Base-by-base conservation (phyloP, 108 stramenopile genomes). In the Cyclotella sp. region DNA sequence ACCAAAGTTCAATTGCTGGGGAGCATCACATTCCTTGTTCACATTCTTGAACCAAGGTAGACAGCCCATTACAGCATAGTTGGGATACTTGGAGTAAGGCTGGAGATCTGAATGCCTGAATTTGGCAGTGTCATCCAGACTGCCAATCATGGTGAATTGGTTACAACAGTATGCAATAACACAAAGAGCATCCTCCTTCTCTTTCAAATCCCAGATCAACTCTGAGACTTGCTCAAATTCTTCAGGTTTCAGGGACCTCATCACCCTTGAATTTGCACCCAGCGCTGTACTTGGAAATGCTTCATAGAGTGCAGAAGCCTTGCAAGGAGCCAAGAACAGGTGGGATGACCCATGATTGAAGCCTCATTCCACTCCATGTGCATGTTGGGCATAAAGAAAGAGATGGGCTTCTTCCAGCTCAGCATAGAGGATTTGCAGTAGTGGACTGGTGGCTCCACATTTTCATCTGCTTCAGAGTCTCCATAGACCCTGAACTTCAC, bases 31-130 rank as follows among this genome's bases (percentile, higher is more conserved):
- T 27, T 75, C 73, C 16, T 64, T 63, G n/a, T 24, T 27, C 3
- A 63, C 62, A 57, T 75, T 75, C 30, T 75, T 75, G 40, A 46
- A 65, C 73, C 73, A 64, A 26, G 43, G 15, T 19, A 75, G 39
- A 15, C 45, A 19, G 14, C n/a, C 46, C 10, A 41, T 18, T 49
- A 75, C 22, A 14, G 51, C 66, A 43, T 41, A 75, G 63, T 65
- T 18, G 3, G 57, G 70, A 42, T 30, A 75, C 1, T 34, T 22
- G 21, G 54, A 27, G 52, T 44, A 67, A 7, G 26, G 18, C 29
- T 30, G 12, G 7, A 75, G 53, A 14, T 75, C 73, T 1, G 43
- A n/a, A 27, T 16, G 7, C 7, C 41, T 18, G 28, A 75, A 16
- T 14, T 49, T 39, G 13, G 58, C 18, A 39, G 39, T 30, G 28